Base-by-base conservation (phyloP, 164 flowering plant genomes). In the Cinnamomum micranthum region DNA sequence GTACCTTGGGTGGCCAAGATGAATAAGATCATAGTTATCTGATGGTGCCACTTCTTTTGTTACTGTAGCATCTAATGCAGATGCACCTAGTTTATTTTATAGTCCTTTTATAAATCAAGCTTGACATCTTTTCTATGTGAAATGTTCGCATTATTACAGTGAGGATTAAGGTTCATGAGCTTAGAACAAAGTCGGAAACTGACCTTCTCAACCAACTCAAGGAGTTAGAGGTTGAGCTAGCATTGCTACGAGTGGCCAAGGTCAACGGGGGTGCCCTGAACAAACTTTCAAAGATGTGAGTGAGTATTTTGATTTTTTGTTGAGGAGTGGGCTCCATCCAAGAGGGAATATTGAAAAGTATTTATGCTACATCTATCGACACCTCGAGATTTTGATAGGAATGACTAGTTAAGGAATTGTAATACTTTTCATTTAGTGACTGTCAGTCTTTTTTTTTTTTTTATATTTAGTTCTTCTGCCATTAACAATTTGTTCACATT, bases 231-330 rank as follows among this genome's bases (percentile, higher is more conserved):
- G 85, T 88, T 0, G 92, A 91, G 83, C 93, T 91, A 24, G 81
- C 95, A 3, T 85, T 89, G 68, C 88, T 91, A 52, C 89, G 91
- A 24, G 92, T 91, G 64, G 90, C 91, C 63, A 91, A 91, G 85
- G 95, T 89, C 80, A 88, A 92, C 23, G 88, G 91, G 4, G 92
- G 92, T 51, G 92, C 95, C 2, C 87, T 88, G 1, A 91, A 91
- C 89, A 91, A 91, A 83, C 92, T 91, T 68, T 91, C 91, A 67
- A 91, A 91, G 83, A 91, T 90, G 92, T 88, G 64, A 19, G 77
- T n/a, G n/a, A n/a, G n/a, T n/a, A n/a, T n/a, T n/a, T n/a, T n/a
- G n/a, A n/a, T 4, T 4, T 31, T 4, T 31, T 31, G 5, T 31
- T 31, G 33, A 4, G 33, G 33, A 4, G 33, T 31, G 33, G 5